Evolutionary conservation across 768 basidiomycete species (phyloP).

Genomic region (Tremella yokohamensis): DNA sequence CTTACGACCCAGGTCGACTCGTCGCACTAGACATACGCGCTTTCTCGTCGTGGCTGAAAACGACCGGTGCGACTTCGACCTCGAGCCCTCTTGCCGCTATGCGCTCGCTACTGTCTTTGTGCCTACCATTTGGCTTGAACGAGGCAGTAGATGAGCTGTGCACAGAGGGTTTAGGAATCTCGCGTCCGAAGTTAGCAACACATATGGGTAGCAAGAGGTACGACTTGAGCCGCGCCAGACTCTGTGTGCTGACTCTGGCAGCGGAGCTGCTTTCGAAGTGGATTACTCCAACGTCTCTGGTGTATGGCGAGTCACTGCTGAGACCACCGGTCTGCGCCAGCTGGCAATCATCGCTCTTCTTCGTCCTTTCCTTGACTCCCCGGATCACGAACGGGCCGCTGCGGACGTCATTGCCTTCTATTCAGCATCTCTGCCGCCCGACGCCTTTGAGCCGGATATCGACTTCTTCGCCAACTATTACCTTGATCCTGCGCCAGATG

Average conservation of each 20-base stretch:
- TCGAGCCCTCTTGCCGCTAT: slow-evolving; percentile 56
- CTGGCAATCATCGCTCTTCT: slow-evolving; percentile 66
- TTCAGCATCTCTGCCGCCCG: slow-evolving; percentile 63
- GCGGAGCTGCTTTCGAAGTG: too few relatives aligned
- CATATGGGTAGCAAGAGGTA: too few relatives aligned
- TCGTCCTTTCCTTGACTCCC: slow-evolving; percentile 68
- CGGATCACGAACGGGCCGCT: slow-evolving; percentile 67
- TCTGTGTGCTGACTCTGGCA: too few relatives aligned
- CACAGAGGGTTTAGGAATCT: slow-evolving; percentile 55
- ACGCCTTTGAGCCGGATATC: slow-evolving; percentile 66
- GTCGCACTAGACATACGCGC: slow-evolving; percentile 16
- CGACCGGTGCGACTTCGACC: slow-evolving; percentile 36
- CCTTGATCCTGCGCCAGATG: slow-evolving; percentile 68
- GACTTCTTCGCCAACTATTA: slow-evolving; percentile 70
- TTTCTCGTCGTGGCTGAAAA: slow-evolving; percentile 20
- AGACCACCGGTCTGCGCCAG: slow-evolving; percentile 67
- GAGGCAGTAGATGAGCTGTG: slow-evolving; percentile 69
- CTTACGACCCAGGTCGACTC: slow-evolving; percentile 20
- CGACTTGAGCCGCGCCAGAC: too few relatives aligned
- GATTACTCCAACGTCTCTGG: slow-evolving; percentile 43
- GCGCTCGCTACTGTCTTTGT: slow-evolving; percentile 60
- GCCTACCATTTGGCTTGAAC: slow-evolving; percentile 70
- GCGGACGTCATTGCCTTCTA: slow-evolving; percentile 78
- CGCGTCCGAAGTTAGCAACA: not conserved
- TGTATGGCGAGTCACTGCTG: slow-evolving; percentile 72